Conservation (phyloP, 257 asterid species). For the Forsythia viridissima region DNA sequence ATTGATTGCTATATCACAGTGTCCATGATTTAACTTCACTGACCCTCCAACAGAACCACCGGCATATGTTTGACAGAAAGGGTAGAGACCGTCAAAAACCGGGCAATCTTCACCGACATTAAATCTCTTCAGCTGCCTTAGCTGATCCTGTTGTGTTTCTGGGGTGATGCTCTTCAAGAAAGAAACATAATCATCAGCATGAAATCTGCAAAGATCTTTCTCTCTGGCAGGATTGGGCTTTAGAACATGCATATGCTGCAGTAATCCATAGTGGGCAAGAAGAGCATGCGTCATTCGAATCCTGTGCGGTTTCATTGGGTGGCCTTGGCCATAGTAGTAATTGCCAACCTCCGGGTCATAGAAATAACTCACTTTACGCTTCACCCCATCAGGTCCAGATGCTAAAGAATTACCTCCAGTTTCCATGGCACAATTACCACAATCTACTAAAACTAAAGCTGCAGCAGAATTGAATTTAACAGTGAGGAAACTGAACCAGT, state of each 20-base stretch:
- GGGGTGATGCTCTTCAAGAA: conserved; percentile 62
- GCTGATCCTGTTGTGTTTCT: conserved; percentile 64
- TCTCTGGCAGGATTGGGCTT: conserved; percentile 69
- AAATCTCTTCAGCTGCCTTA: conserved; percentile 62
- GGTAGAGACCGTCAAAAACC: conserved; percentile 60
- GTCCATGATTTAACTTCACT: conserved; percentile 58
- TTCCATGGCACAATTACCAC: conserved; percentile 31
- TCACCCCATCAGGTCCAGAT: conserved; percentile 63
- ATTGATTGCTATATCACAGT: conserved; percentile 62
- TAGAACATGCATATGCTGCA: conserved; percentile 63
- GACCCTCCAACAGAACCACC: conserved; percentile 74
- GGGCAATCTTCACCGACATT: conserved; percentile 69
- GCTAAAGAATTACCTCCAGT: conserved; percentile 55
- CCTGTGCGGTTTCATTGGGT: conserved; percentile 70
- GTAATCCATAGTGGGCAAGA: conserved; percentile 60
- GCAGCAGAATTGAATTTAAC: conserved; percentile 12
- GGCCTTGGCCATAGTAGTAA: conserved; percentile 66
- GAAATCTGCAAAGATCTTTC: conserved; percentile 61
- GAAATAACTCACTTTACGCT: conserved; percentile 62
- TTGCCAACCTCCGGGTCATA: conserved; percentile 67
- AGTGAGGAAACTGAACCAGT: conserved; percentile 8
- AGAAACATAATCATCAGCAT: conserved; percentile 57
- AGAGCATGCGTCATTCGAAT: conserved; percentile 68
- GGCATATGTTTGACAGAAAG: conserved; percentile 63
- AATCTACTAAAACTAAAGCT: not conserved